Conservation (phyloP, 2,329 filamentous ascomycete genomes). For the Cladophialophora bantiana region DNA sequence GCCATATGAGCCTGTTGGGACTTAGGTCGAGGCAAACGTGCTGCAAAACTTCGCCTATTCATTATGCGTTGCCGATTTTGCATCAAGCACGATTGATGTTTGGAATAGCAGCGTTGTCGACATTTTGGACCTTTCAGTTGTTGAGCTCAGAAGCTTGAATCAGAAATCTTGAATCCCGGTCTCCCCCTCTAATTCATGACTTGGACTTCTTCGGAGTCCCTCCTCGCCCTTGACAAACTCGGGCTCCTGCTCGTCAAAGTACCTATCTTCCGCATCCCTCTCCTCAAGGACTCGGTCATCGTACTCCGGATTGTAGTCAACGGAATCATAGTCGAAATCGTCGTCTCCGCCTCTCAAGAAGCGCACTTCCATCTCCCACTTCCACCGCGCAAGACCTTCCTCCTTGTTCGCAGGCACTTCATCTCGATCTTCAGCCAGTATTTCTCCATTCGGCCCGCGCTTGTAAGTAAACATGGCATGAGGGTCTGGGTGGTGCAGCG, state of each 20-base stretch:
- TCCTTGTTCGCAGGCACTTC: slow-evolving; percentile 66
- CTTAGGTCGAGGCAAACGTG: background rate
- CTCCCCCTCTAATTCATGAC: slow-evolving; percentile 58
- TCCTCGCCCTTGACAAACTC: slow-evolving; percentile 60
- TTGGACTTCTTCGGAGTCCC: slow-evolving; percentile 32
- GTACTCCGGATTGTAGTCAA: slow-evolving; percentile 75
- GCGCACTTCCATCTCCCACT: slow-evolving; percentile 72
- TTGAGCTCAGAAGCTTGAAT: slow-evolving; percentile 33
- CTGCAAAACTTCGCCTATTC: background rate
- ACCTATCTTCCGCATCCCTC: slow-evolving; percentile 73
- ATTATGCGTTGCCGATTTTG: background rate
- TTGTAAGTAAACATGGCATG: slow-evolving; percentile 59
- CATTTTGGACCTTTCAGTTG: background rate
- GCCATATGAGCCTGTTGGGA: background rate
- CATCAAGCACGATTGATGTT: background rate
- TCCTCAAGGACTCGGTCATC: slow-evolving; percentile 69
- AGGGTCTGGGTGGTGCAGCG: slow-evolving; percentile 62
- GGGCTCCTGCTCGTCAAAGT: slow-evolving; percentile 81
- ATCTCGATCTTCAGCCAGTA: slow-evolving; percentile 65
- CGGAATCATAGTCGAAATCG: slow-evolving; percentile 76
- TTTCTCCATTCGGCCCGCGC: slow-evolving; percentile 61
- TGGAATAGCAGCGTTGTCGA: background rate
- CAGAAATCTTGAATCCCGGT: slow-evolving; percentile 77
- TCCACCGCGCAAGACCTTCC: slow-evolving; percentile 74
- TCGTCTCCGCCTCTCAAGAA: slow-evolving; percentile 77